Percentiles rank a stretch among this genome's conserved stretches.
Evolutionary conservation across 305 asterid species (phyloP).

Genomic region (Vinca major): DNA sequence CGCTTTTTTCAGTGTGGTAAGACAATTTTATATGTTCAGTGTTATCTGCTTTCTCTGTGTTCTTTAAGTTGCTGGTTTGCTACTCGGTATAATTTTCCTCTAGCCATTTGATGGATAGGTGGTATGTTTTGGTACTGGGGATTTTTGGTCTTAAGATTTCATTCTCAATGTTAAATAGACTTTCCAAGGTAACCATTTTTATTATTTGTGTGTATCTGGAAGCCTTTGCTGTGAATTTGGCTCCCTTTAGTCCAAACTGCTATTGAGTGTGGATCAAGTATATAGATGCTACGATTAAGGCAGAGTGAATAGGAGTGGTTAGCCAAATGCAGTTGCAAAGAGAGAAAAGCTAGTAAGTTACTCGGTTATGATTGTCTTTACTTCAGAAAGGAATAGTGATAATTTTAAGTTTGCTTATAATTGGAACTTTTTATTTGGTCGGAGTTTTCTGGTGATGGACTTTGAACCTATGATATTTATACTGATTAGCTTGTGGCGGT

Average conservation of each 20-base stretch:
- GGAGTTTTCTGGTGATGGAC: not conserved
- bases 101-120: not conserved
- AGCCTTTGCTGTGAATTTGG: not conserved
- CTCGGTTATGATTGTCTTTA: not conserved
- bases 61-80: slow-evolving; percentile 1
- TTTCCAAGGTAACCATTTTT: not conserved
- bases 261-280: not conserved
- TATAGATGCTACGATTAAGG: not conserved
- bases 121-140: not conserved
- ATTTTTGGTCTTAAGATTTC: not conserved
- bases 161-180: not conserved
- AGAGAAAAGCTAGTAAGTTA: not conserved
- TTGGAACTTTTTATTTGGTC: not conserved
- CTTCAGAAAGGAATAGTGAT: not conserved
- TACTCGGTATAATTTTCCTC: not conserved
- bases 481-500: not conserved
- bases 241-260: not conserved
- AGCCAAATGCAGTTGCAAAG: not conserved
- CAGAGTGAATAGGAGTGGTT: not conserved
- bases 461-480: not conserved
- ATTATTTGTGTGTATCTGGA: not conserved
- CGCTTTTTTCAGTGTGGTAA: slow-evolving; percentile 41
- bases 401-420: not conserved
- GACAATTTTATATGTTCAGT: slow-evolving; percentile 14
- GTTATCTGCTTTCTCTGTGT: not conserved